Evolutionary conservation across 495 filamentous ascomycete genomes (phyloP), one percentile per base, ranked within the genome.

Genomic region (Daldinia vernicosa): DNA sequence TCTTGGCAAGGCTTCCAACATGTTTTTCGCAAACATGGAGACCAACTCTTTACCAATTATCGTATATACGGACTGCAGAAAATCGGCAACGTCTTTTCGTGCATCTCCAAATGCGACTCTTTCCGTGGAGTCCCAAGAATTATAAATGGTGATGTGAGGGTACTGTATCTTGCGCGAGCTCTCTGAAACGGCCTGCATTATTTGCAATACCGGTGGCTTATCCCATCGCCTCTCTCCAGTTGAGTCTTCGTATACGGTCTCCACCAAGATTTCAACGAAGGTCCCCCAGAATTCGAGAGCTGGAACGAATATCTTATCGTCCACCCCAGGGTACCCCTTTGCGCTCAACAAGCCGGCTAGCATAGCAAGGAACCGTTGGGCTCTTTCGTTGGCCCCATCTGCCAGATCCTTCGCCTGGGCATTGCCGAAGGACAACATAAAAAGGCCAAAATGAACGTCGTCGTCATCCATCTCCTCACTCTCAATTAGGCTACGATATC

Each of bases 271-370:
- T 72, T 91, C 91, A 22, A 89, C 85, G 66, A 88, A 91, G 3
- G 84, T 86, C 11, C 85, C 91, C 94, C 94, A 97, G 80, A 95
- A 97, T 68, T 97, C 92, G 28, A 97, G 82, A 2, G 90, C 89
- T 4, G 88, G 86, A 2, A 91, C 86, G 45, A 92, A 93, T 43
- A 96, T 88, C 47, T 85, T 82, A 72, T 98, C 93, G 15, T 96
- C 92, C 26, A 88, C 88, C 4, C 89, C 89, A 3, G 93, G 88
- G 76, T 90, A 89, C 7, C 93, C 93, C 39, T 91, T 86, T 6
- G 88, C 87, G 28, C 85, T 87, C 53, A 94, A 84, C 19, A 98
- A 83, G 1, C 87, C 87, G 58, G 86, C 84, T 12, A 92, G 77
- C 7, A 84, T 79, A 14, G 77, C 63, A 12, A 90, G 80, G 60